These are phyloP conservation scores for Trametes sanguinea DNA, from an alignment of 768 basidiomycete species.

Conservation along the genomic window DNA sequence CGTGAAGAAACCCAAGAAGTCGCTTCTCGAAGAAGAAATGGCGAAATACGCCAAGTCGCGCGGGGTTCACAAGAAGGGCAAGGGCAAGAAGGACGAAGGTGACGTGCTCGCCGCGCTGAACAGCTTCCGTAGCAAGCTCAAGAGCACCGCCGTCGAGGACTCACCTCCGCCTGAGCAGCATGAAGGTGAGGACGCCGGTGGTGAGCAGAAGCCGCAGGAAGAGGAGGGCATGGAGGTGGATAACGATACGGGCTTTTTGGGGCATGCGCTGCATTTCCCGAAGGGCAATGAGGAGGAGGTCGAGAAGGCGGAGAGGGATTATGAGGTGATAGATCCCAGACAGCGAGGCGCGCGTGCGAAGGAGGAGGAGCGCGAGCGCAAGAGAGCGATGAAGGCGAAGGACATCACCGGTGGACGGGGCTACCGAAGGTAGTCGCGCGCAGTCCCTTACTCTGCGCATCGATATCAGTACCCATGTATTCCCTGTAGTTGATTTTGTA, in stretches of 20 bases:
- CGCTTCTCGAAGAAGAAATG: conserved; percentile 78
- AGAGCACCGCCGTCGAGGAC: conserved; percentile 37
- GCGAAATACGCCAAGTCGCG: conserved; percentile 75
- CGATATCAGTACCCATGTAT: conserved; percentile 1
- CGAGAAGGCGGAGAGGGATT: conserved; percentile 77
- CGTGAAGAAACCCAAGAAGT: conserved; percentile 64
- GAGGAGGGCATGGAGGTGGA: conserved; percentile 74
- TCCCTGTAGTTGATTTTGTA: not conserved
- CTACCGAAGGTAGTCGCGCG: conserved; percentile 27
- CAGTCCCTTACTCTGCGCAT: not conserved
- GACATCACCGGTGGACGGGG: conserved; percentile 29
- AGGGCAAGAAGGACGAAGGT: conserved; percentile 63
- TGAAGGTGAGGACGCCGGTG: conserved; percentile 12
- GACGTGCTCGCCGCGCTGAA: conserved; percentile 68
- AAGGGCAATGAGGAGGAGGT: conserved; percentile 79
- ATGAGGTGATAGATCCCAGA: conserved; percentile 87
- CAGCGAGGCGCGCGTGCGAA: conserved; percentile 69
- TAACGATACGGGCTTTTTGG: conserved; percentile 72
- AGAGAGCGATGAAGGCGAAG: conserved; percentile 35
- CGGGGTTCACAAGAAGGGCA: conserved; percentile 54
- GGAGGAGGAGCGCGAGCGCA: conserved; percentile 77
- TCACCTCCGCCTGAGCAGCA: conserved; percentile 22
- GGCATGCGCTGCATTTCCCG: conserved; percentile 71
- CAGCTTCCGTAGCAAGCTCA: conserved; percentile 72
- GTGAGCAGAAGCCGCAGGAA: conserved; percentile 21